These are phyloP conservation scores for Capsicum rhomboideum DNA, from an alignment of 257 asterid species.

Conservation along the genomic window DNA sequence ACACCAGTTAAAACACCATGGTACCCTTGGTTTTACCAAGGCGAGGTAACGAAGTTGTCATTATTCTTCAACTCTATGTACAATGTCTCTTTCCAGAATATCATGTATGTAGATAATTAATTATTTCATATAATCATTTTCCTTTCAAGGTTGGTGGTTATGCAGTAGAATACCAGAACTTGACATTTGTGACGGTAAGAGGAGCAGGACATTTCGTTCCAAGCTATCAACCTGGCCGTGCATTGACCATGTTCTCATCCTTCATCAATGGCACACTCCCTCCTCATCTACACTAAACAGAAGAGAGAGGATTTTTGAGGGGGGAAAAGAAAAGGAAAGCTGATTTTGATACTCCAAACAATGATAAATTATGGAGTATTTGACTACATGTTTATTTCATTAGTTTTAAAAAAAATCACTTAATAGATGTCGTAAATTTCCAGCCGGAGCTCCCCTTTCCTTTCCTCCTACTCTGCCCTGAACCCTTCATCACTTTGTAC, in stretches of 20 bases:
- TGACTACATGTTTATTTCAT: background rate
- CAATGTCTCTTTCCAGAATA: background rate
- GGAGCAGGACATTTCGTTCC: slow-evolving; percentile 63
- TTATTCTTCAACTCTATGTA: background rate
- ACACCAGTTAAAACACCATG: slow-evolving; percentile 38
- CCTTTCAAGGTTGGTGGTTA: slow-evolving; percentile 48
- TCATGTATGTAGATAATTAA: background rate
- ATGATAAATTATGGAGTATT: background rate
- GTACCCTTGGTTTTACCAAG: slow-evolving; percentile 51
- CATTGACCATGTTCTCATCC: slow-evolving; percentile 32
- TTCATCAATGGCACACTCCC: slow-evolving; percentile 45
- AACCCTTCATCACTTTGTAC: background rate
- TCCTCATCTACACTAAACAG: slow-evolving; percentile 9
- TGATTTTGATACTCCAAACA: background rate
- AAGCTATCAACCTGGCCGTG: slow-evolving; percentile 48
- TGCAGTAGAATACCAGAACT: slow-evolving; percentile 41
- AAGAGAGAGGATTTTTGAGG: background rate
- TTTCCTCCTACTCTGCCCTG: background rate
- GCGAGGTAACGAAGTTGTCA: slow-evolving; percentile 23
- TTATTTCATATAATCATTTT: background rate
- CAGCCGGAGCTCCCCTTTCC: background rate
- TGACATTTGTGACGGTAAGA: slow-evolving; percentile 48
- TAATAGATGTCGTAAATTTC: background rate
- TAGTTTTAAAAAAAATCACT: background rate
- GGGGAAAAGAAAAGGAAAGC: background rate